A percentile compares a stretch with the other conserved stretches of the same genome.
Evolutionary conservation across 2,329 filamentous ascomycete genomes (phyloP).

Genomic region (Fusarium liriodendri): DNA sequence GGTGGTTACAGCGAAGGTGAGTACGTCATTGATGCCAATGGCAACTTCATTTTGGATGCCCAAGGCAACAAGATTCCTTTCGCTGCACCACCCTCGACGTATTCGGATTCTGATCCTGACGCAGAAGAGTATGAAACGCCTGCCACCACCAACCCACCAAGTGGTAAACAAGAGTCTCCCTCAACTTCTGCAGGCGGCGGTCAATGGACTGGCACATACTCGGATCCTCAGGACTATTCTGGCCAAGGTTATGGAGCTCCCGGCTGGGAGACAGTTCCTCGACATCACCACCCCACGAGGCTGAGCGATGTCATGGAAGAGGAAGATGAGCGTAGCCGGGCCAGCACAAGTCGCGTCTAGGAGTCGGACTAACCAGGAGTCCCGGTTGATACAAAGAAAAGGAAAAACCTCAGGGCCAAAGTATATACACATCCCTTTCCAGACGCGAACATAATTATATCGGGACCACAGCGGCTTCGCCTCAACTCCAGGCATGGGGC

Average conservation of each 20-base stretch:
- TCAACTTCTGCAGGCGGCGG: slow-evolving; percentile 44
- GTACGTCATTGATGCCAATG: slow-evolving; percentile 72
- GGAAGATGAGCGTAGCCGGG: slow-evolving; percentile 83
- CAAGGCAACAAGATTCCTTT: slow-evolving; percentile 70
- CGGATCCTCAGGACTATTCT: slow-evolving; percentile 68
- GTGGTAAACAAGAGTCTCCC: slow-evolving; percentile 48
- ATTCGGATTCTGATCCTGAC: slow-evolving; percentile 62
- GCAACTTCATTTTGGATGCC: slow-evolving; percentile 70
- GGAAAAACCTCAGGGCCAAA: slow-evolving; percentile 8
- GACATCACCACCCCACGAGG: slow-evolving; percentile 88
- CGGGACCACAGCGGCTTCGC: slow-evolving; percentile 9
- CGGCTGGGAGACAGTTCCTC: slow-evolving; percentile 80
- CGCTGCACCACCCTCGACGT: slow-evolving; percentile 57
- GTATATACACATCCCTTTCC: slow-evolving; percentile 28
- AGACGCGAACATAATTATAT: slow-evolving; percentile 27
- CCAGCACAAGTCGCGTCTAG: slow-evolving; percentile 69
- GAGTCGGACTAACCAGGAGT: slow-evolving; percentile 34
- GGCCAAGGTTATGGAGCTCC: slow-evolving; percentile 74
- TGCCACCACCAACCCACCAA: slow-evolving; percentile 55
- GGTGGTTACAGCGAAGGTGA: slow-evolving; percentile 76
- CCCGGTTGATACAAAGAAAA: slow-evolving; percentile 10
- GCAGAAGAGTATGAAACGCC: slow-evolving; percentile 70
- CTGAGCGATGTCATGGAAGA: slow-evolving; percentile 90
- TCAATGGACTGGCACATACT: slow-evolving; percentile 58
- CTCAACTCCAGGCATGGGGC: slow-evolving; percentile 4